These are phyloP conservation scores for Dictyostelium gargantuum DNA, from an alignment of 208 protist species.

Conservation along the genomic window DNA sequence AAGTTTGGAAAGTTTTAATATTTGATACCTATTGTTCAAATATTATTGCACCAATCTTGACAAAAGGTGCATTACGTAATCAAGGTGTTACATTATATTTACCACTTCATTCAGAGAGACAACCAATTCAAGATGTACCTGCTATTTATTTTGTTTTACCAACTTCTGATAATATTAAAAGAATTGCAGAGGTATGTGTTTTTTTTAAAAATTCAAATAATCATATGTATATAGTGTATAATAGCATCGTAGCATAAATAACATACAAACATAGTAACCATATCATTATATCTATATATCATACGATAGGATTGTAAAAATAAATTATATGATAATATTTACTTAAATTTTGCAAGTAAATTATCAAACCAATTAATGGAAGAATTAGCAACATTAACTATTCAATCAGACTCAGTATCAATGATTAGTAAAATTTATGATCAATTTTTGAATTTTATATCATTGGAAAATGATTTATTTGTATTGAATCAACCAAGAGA, in stretches of 20 bases:
- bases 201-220: background rate
- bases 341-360: slow-evolving; percentile 86
- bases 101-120: slow-evolving; percentile 80
- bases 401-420: slow-evolving; percentile 72
- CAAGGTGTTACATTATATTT: slow-evolving; percentile 86
- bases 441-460: slow-evolving; percentile 88
- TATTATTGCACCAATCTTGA: slow-evolving; percentile 88
- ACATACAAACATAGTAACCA: no score
- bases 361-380: slow-evolving; percentile 81
- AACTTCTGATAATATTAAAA: slow-evolving; percentile 84
- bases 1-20: slow-evolving; percentile 88
- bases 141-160: slow-evolving; percentile 90
- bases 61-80: slow-evolving; percentile 86
- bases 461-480: slow-evolving; percentile 86
- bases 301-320: slow-evolving; percentile 69
- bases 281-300: no score
- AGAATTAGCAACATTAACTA: slow-evolving; percentile 73
- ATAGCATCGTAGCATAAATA: no score
- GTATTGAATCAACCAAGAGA: slow-evolving; percentile 67
- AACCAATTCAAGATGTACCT: slow-evolving; percentile 87
- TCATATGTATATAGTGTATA: background rate
- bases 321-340: slow-evolving; percentile 83
- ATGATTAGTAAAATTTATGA: slow-evolving; percentile 80
- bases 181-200: slow-evolving; percentile 77
- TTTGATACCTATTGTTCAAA: slow-evolving; percentile 86